A percentile compares a stretch with the other conserved stretches of the same genome.
phyloP scores from a whole-genome alignment of 2,329 filamentous ascomycete genomes.

The Zymoseptoria ardabiliae region DNA sequence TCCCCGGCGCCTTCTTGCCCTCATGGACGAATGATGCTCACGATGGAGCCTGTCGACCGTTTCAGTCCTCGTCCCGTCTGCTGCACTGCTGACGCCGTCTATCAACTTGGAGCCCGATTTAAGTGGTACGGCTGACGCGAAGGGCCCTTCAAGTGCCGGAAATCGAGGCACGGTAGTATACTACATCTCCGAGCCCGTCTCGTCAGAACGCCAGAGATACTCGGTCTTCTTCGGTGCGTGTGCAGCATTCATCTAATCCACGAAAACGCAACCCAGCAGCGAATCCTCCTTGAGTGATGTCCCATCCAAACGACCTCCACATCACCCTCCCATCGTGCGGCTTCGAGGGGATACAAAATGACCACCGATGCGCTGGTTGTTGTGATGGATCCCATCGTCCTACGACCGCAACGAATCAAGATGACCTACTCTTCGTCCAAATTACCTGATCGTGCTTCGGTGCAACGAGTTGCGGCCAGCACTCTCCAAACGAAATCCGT shows the following conservation, averaged over 20 bases:
- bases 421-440: slow-evolving; percentile 9
- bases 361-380: background rate
- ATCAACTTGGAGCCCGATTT: background rate
- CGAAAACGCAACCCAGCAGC: slow-evolving; percentile 1
- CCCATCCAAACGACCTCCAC: slow-evolving; percentile 1
- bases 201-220: slow-evolving; percentile 3
- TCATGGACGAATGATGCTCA: background rate
- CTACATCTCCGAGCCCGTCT: background rate
- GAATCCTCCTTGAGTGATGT: slow-evolving; percentile 8
- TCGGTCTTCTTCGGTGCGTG: slow-evolving; percentile 15
- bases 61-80: background rate
- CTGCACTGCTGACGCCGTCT: background rate
- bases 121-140: background rate
- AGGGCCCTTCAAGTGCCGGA: background rate
- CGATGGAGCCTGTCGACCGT: background rate
- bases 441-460: slow-evolving; percentile 19
- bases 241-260: slow-evolving; percentile 10
- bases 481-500: slow-evolving; percentile 23
- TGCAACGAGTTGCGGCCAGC: slow-evolving; percentile 20
- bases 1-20: background rate
- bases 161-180: background rate
- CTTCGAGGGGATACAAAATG: slow-evolving; percentile 11
- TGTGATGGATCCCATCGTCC: background rate
- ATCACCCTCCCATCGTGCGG: background rate
- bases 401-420: background rate